phyloP scores from a whole-genome alignment of 352 stramenopile species.

The Phytophthora megakarya region DNA sequence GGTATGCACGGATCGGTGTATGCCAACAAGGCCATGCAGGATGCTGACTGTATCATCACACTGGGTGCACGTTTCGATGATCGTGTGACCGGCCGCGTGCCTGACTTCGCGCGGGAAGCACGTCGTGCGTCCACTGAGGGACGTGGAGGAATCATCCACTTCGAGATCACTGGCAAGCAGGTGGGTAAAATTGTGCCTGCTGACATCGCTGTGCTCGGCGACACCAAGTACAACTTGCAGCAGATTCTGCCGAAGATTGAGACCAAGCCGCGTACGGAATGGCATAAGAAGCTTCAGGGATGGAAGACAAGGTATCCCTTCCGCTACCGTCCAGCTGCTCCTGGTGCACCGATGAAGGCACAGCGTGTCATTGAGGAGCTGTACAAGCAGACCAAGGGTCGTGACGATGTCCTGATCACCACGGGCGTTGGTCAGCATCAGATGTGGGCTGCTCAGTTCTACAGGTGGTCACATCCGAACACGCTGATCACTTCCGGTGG shows the following conservation, averaged over 20 bases:
- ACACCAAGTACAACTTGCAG: constrained; percentile 93
- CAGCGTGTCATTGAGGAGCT: constrained; percentile 95
- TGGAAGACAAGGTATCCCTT: constrained; percentile 95
- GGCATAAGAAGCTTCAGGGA: constrained; percentile 90
- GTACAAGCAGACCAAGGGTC: constrained; percentile 93
- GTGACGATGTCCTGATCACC: constrained; percentile 93
- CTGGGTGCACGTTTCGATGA: constrained; percentile 96
- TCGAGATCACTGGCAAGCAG: constrained; percentile 93
- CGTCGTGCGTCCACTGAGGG: constrained; percentile 90
- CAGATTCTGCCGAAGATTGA: constrained; percentile 85
- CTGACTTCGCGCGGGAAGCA: constrained; percentile 93
- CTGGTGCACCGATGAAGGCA: constrained; percentile 88
- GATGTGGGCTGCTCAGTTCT: constrained; percentile 97
- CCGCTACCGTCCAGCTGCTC: constrained; percentile 80
- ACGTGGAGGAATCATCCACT: constrained; percentile 95
- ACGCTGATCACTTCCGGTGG: constrained; percentile 94
- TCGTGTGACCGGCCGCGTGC: constrained; percentile 93
- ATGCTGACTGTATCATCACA: constrained; percentile 94
- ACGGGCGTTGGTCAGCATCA: constrained; percentile 96
- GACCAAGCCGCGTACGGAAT: constrained; percentile 85
- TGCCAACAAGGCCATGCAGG: constrained; percentile 96
- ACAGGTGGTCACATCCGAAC: constrained; percentile 94
- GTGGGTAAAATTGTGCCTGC: constrained; percentile 86
- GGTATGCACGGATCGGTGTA: constrained; percentile 97
- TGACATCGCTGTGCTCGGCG: constrained; percentile 76